Evolutionary conservation across 768 basidiomycete genomes (phyloP), one percentile per base, ranked within the genome.

Genomic region (Flagelloscypha sp.): DNA sequence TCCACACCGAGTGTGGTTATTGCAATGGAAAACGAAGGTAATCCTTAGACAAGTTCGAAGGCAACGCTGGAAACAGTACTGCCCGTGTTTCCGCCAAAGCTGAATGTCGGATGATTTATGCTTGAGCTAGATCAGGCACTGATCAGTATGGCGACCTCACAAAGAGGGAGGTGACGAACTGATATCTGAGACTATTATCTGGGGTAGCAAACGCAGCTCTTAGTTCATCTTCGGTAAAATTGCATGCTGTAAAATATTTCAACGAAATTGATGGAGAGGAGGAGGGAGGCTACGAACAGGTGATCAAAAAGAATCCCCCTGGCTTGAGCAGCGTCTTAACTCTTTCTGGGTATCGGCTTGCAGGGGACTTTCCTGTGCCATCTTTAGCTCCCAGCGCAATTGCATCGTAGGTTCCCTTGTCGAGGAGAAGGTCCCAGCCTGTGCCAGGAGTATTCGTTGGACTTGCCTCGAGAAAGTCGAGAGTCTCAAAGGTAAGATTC

Each of bases 391-490:
- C 79, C 24, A 90, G 57, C 0, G 84, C 81, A 33, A 89, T 87
- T 5, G 87, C 85, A 48, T 90, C 87, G 48, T 76, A 86, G 0
- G 87, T 90, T n/a, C 87, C 87, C 53, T 90, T 90, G 57, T 90
- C 87, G 37, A 89, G 50, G 11, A 89, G 50, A 5, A 88, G 57
- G 49, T 87, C 82, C 86, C 86, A 90, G 50, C 40, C 41, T 37
- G 27, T 24, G 11, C 45, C 44, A 24, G 36, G 35, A 6, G 53
- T 39, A 6, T 48, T 30, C 9, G 61, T 59, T 2, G 79, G 76
- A 24, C 67, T 64, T 4, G 75, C 64, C 7, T 59, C 52, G 24
- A 90, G 55, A 47, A 89, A 84, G 58, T 89, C 77, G 48, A 77
- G 79, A 9, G 55, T 56, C 16, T 53, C 55, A 55, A 86, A 86